Evolutionary conservation across 2,329 filamentous ascomycete genomes (phyloP).

Genomic region (Escovopsis weberi): DNA sequence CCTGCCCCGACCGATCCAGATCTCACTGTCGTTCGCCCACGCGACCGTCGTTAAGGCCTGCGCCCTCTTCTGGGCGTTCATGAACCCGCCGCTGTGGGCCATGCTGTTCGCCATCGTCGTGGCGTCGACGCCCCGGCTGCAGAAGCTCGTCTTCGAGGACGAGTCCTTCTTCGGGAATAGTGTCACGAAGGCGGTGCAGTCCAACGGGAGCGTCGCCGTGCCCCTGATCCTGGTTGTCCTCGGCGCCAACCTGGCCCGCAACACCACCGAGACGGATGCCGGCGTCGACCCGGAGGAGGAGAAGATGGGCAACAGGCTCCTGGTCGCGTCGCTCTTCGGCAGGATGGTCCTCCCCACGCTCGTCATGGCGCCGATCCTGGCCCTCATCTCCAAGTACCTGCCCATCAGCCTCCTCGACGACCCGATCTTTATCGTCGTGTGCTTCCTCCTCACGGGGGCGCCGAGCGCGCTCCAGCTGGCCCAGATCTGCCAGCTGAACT

Average conservation of each 20-base stretch:
- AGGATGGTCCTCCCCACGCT: slow-evolving; percentile 87
- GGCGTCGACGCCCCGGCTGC: slow-evolving; percentile 71
- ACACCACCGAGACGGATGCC: slow-evolving; percentile 60
- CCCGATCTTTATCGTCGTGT: slow-evolving; percentile 95
- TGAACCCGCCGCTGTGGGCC: slow-evolving; percentile 97
- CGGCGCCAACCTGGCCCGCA: slow-evolving; percentile 84
- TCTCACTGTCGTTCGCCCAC: slow-evolving; percentile 15
- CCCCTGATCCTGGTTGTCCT: slow-evolving; percentile 91
- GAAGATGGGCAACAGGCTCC: slow-evolving; percentile 54
- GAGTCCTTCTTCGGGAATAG: slow-evolving; percentile 88
- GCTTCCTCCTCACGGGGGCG: slow-evolving; percentile 88
- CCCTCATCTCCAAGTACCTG: slow-evolving; percentile 75
- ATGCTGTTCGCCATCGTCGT: slow-evolving; percentile 88
- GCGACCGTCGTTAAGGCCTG: slow-evolving; percentile 31
- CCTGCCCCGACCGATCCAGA: slow-evolving; percentile 30
- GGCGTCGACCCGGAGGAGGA: slow-evolving; percentile 54
- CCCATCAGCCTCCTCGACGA: slow-evolving; percentile 91
- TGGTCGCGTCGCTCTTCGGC: slow-evolving; percentile 72
- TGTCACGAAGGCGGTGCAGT: slow-evolving; percentile 72
- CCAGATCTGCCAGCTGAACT: slow-evolving; percentile 97
- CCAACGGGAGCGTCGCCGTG: slow-evolving; percentile 82
- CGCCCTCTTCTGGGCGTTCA: slow-evolving; percentile 72
- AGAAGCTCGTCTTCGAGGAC: slow-evolving; percentile 73
- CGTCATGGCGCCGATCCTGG: slow-evolving; percentile 83
- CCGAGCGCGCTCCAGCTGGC: slow-evolving; percentile 88